Base-by-base conservation (phyloP, 2,329 filamentous ascomycete species). In the Penicillium hordei region DNA sequence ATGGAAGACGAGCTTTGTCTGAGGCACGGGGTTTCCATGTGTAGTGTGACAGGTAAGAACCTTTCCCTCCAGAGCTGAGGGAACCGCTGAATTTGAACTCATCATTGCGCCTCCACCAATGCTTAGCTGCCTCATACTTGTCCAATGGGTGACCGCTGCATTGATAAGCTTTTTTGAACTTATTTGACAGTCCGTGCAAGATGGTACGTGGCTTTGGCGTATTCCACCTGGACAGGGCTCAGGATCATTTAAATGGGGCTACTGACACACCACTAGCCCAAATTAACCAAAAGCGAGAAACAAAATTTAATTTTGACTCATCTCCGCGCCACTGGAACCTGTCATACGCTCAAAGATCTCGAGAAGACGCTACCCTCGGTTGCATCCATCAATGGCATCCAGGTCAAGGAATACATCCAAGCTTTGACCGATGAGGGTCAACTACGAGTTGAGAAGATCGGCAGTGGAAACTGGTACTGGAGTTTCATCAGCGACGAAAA, bases 391-490 rank as follows among this genome's bases (percentile, higher is more conserved):
- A 86, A 84, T 64, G 78, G 81, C 61, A 87, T 89, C 81, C 84
- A 86, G 68, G 84, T 87, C 45, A 88, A 87, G 72, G 87, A 89
- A 66, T 87, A 86, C 67, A 75, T 89, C 19, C 85, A 87, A 69
- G 77, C 80, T 5, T 79, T 89, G 21, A 76, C 78, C 9, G 85
- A 88, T 65, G 87, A 89, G 56, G 79, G 78, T 65, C 80, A 82
- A 65, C 82, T 89, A 60, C 81, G 81, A 19, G 82, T 87, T 29
- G 86, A 89, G 75, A 89, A 89, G 72, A 89, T 89, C 65, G 87
- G 86, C 43, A 86, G 81, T 61, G 86, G 85, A 29, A 89, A 89
- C 70, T 89, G 86, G 86, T 89, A 89, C 74, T 89, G 87, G 87
- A 82, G 80, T 61, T 89, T 89, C 69, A 78, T 74, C 19, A 84